phyloP scores from a whole-genome alignment of 306 rosid species.

The Acacia melanoxylon region DNA sequence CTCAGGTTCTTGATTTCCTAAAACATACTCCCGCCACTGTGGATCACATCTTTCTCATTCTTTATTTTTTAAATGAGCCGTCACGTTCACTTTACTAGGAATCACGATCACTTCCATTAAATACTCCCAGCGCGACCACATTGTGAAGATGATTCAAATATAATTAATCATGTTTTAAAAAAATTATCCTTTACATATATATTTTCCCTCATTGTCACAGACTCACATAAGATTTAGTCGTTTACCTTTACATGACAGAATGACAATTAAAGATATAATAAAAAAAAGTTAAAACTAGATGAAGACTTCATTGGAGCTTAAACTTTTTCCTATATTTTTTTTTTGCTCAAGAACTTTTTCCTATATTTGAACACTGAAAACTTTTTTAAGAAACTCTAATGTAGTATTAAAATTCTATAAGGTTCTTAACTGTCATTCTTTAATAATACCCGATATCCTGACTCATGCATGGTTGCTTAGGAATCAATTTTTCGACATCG shows the following conservation, averaged over 20 bases:
- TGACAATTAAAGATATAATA: no score
- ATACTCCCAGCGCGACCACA: background rate
- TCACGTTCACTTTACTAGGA: background rate
- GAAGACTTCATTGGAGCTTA: no score
- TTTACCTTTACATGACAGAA: no score
- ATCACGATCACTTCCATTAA: background rate
- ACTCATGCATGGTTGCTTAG: background rate
- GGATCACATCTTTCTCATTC: background rate
- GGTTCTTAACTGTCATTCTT: no score
- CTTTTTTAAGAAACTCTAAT: no score
- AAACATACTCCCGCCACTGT: background rate
- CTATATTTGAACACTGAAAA: background rate
- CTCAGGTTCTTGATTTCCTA: background rate
- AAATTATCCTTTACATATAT: no score
- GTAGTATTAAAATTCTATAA: no score
- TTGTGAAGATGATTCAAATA: background rate
- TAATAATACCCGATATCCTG: no score
- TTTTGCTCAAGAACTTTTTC: no score
- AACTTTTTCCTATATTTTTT: background rate
- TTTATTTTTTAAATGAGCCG: background rate
- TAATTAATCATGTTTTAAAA: no score
- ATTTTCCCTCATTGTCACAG: background rate
- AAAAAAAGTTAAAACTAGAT: no score
- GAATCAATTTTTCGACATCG: background rate
- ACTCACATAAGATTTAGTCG: no score